Conservation (phyloP, 139 green algal genomes). For the Chlorella ohadii region DNA sequence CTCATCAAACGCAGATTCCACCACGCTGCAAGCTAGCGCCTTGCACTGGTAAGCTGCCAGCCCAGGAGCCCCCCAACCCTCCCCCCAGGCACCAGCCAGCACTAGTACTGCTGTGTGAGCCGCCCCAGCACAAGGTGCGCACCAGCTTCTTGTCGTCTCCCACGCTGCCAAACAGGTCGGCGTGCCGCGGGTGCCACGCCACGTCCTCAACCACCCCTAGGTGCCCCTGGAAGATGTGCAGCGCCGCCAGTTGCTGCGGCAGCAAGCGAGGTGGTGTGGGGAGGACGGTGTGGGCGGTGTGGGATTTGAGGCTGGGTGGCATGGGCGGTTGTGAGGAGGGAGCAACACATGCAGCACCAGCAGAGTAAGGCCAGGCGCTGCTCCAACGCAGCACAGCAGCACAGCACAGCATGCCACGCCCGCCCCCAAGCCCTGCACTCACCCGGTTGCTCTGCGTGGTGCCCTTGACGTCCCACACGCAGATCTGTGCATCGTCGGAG, state of each 20-base stretch:
- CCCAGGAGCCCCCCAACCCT: no score
- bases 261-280: no score
- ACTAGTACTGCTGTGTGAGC: no score
- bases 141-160: slow-evolving; percentile 7
- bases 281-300: no score
- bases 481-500: slow-evolving; percentile 98
- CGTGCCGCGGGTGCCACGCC: slow-evolving; percentile 94
- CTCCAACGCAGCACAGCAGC: background rate
- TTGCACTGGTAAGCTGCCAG: no score
- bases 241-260: slow-evolving; percentile 64
- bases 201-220: slow-evolving; percentile 94
- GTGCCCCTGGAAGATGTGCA: slow-evolving; percentile 84
- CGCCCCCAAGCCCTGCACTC: background rate
- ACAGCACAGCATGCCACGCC: no score
- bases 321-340: no score
- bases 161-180: slow-evolving; percentile 87
- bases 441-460: slow-evolving; percentile 30
- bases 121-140: no score
- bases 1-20: no score
- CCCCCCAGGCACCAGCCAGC: no score
- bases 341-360: background rate
- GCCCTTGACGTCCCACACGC: slow-evolving; percentile 95
- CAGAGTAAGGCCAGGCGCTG: no score
- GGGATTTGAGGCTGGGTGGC: background rate
- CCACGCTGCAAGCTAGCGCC: no score